Conservation (phyloP, 2,329 filamentous ascomycete species). For the Davidsoniella neocaledoniae region DNA sequence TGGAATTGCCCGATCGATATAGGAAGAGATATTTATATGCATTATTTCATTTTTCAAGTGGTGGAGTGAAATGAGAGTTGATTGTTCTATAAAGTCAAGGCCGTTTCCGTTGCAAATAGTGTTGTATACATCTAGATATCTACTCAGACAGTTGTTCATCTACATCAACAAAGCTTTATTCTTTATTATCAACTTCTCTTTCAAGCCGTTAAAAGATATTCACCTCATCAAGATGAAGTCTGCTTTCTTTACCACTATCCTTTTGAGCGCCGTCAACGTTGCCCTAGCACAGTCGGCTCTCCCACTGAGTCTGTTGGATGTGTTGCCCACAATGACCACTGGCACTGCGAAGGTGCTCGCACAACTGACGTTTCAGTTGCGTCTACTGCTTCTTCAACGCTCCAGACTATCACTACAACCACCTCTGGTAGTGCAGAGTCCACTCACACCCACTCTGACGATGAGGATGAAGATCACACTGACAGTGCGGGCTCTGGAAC, state of each 20-base stretch:
- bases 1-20: too few relatives aligned
- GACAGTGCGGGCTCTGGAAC: constrained; percentile 14
- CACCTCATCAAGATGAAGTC: too few relatives aligned
- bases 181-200: too few relatives aligned
- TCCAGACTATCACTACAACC: not conserved
- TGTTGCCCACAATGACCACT: constrained; percentile 23
- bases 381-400: not conserved
- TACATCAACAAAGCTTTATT: not conserved
- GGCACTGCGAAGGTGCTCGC: constrained; percentile 14
- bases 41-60: not conserved
- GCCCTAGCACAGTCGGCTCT: constrained; percentile 10
- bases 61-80: too few relatives aligned
- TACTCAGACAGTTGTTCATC: not conserved
- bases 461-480: constrained; percentile 12
- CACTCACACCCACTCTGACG: constrained; percentile 13
- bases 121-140: not conserved
- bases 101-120: too few relatives aligned
- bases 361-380: not conserved
- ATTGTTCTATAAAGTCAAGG: too few relatives aligned
- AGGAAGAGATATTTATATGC: not conserved
- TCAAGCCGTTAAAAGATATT: too few relatives aligned
- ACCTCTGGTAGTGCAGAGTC: not conserved
- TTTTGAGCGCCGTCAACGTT: constrained; percentile 7
- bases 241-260: not conserved
- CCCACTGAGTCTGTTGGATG: constrained; percentile 21